phyloP scores from a whole-genome alignment of 1,284 basidiomycete genomes.

The Phylloporus gajari region DNA sequence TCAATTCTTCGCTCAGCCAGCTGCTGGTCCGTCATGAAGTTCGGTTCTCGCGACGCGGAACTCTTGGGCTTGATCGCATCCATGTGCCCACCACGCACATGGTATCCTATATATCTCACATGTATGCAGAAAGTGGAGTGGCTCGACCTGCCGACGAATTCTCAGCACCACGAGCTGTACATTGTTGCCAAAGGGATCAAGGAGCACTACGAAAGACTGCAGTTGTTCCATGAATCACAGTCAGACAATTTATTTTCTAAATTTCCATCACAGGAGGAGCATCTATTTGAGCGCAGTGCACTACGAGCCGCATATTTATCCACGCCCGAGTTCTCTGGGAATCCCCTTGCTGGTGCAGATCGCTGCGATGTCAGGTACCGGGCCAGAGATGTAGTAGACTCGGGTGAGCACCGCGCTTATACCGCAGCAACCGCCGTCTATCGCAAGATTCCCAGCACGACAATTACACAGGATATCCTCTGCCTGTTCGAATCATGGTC shows the following conservation, averaged over 20 bases:
- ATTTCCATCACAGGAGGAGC: constrained; percentile 13
- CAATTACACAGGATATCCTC: too few species aligned
- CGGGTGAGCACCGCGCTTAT: constrained; percentile 25
- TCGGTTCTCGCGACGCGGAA: constrained; percentile 41
- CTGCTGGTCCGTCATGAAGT: constrained; percentile 51
- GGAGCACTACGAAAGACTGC: constrained; percentile 37
- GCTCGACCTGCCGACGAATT: constrained; percentile 24
- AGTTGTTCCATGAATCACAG: constrained; percentile 14
- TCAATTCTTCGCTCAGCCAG: constrained; percentile 49
- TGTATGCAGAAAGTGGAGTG: constrained; percentile 50
- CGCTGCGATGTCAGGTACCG: constrained; percentile 35
- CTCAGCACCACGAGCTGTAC: constrained; percentile 49
- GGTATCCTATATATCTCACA: too few species aligned
- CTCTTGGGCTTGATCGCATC: constrained; percentile 48
- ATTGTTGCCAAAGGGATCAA: constrained; percentile 41
- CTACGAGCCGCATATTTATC: constrained; percentile 23
- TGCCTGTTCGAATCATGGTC: too few species aligned
- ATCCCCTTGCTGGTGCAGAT: too few species aligned
- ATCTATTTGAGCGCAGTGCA: constrained; percentile 29
- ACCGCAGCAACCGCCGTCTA: constrained; percentile 18
- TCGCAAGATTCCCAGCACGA: too few species aligned
- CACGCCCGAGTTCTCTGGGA: constrained; percentile 14
- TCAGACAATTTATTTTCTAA: not conserved
- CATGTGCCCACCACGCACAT: constrained; percentile 44
- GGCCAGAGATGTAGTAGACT: too few species aligned